Percentiles rank a stretch among this genome's conserved stretches.
These are phyloP conservation scores for Blastocystis sp. DNA, from an alignment of 352 stramenopile species.

Conservation along the genomic window DNA sequence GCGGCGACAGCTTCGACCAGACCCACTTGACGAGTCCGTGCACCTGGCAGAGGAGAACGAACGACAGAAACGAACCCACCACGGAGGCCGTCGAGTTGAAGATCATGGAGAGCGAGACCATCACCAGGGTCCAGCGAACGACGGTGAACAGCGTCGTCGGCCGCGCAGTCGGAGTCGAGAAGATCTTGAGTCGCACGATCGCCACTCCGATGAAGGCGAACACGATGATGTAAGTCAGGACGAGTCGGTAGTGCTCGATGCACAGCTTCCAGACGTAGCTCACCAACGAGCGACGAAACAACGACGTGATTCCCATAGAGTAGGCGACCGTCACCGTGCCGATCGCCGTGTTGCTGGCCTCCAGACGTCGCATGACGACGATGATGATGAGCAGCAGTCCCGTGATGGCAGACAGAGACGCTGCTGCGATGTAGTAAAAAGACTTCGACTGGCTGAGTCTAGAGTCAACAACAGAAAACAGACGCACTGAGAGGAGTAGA, in stretches of 20 bases:
- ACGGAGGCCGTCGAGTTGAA: not conserved
- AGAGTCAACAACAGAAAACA: not conserved
- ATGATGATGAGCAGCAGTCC: conserved; percentile 38
- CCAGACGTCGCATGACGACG: conserved; percentile 20
- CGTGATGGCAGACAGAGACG: conserved; percentile 4
- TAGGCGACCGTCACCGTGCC: not conserved
- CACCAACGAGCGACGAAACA: not conserved
- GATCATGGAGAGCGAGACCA: conserved; percentile 21
- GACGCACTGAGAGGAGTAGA: not conserved
- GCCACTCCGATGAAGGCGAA: conserved; percentile 36
- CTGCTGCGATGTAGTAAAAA: conserved; percentile 44
- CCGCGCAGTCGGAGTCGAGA: not conserved
- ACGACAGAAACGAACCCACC: not conserved
- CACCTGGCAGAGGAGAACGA: not conserved
- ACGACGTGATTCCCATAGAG: not conserved
- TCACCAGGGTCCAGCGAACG: not conserved
- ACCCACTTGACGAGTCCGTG: not conserved
- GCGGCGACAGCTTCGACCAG: not conserved
- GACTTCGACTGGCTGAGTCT: conserved; percentile 35
- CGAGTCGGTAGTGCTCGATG: conserved; percentile 35
- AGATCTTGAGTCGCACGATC: conserved; percentile 33
- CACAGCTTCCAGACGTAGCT: not conserved
- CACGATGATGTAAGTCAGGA: not conserved
- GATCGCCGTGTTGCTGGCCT: conserved; percentile 25
- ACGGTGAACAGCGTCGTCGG: conserved; percentile 28